Conservation (phyloP, 164 flowering plant species). For the Tinospora cordifolia region DNA sequence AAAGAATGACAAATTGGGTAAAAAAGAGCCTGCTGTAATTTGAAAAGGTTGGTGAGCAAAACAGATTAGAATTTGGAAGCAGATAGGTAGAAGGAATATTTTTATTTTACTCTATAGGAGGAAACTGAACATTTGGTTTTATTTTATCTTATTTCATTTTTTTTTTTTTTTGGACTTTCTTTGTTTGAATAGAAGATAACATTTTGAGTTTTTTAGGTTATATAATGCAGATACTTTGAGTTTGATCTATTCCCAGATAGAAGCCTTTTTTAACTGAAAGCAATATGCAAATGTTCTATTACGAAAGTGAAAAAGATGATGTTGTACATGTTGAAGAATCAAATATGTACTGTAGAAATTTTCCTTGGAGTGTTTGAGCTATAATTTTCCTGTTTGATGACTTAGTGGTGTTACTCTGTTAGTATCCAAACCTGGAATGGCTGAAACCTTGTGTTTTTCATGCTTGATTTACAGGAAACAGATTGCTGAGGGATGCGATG, state of each 20-base stretch:
- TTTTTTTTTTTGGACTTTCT: no score
- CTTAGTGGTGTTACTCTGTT: background rate
- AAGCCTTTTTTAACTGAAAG: background rate
- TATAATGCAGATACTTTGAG: background rate
- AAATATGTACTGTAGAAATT: background rate
- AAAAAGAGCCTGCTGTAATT: background rate
- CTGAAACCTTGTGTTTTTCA: background rate
- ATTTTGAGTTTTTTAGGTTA: background rate
- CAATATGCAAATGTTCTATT: background rate
- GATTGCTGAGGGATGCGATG: conserved; percentile 1
- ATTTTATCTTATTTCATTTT: no score
- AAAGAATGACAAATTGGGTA: background rate
- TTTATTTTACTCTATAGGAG: background rate
- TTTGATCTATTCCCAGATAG: background rate
- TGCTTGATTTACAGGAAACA: conserved; percentile 1
- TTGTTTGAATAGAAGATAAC: background rate
- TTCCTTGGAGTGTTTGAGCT: background rate
- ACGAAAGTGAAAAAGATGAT: background rate
- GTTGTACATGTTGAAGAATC: background rate
- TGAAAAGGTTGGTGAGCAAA: background rate
- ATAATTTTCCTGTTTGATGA: background rate
- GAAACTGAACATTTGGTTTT: no score
- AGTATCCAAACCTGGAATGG: no score
- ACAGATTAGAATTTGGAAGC: background rate
- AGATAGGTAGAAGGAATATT: background rate